Evolutionary conservation across 176 grass and related monocot species (phyloP).

Genomic region (Oryza glaberrima): DNA sequence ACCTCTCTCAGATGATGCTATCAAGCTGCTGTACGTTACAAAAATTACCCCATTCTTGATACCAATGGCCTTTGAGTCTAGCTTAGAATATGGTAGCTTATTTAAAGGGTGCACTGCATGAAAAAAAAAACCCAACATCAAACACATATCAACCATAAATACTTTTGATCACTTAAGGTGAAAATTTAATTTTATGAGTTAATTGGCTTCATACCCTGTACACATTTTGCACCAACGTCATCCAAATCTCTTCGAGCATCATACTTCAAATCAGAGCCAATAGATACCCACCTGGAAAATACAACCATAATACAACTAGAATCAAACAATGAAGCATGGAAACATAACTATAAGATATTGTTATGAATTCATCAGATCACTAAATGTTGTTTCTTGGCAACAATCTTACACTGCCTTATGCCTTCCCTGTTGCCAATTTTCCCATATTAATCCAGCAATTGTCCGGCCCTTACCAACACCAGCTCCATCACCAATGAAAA

Average conservation of each 20-base stretch:
- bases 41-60: conserved; percentile 96
- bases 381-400: conserved; percentile 18
- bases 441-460: conserved; percentile 98
- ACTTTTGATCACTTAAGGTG: conserved; percentile 11
- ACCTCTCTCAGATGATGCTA: conserved; percentile 94
- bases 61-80: conserved; percentile 97
- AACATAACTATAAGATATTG: neutral
- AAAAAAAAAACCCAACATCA: conserved; percentile 44
- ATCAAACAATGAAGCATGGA: conserved; percentile 31
- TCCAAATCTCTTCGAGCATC: conserved; percentile 98
- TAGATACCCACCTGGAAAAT: conserved; percentile 87
- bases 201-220: conserved; percentile 66
- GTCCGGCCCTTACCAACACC: conserved; percentile 99
- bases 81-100: conserved; percentile 96
- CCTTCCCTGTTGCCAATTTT: conserved; percentile 96
- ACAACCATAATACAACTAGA: conserved; percentile 21
- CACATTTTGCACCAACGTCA: conserved; percentile 90
- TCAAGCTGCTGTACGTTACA: conserved; percentile 98
- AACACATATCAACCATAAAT: conserved; percentile 24
- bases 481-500: conserved; percentile 98
- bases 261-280: conserved; percentile 96
- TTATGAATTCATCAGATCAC: conserved; percentile 5
- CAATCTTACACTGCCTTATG: conserved; percentile 89
- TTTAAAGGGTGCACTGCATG: conserved; percentile 97
- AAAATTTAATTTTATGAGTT: conserved; percentile 20